A percentile compares a stretch with the other conserved stretches of the same genome.
Conservation (phyloP, 2,329 filamentous ascomycete genomes). For the Penicillium crustosum region DNA sequence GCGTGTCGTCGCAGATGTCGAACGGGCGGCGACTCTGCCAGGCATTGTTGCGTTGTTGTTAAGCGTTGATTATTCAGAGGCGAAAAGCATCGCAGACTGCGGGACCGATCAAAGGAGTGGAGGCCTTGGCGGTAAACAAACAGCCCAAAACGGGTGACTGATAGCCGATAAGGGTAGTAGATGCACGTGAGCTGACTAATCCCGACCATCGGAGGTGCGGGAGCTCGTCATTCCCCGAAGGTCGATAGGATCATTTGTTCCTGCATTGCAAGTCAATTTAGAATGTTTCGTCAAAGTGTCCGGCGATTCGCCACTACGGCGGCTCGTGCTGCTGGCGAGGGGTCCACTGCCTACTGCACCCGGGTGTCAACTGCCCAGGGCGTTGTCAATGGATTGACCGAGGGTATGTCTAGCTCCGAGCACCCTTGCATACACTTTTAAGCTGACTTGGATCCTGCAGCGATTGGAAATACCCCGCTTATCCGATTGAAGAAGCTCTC, state of each 20-base stretch:
- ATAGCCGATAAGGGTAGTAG: slow-evolving; percentile 10
- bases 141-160: slow-evolving; percentile 38
- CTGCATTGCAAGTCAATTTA: slow-evolving; percentile 22
- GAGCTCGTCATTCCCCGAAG: slow-evolving; percentile 8
- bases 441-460: slow-evolving; percentile 48
- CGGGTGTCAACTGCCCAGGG: slow-evolving; percentile 78
- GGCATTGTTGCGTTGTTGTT: slow-evolving; percentile 36
- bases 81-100: slow-evolving; percentile 23
- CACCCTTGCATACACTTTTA: neutral
- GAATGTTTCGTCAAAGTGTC: slow-evolving; percentile 69
- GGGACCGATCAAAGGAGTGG: slow-evolving; percentile 19
- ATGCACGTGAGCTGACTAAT: slow-evolving; percentile 27
- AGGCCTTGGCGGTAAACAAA: slow-evolving; percentile 40
- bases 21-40: slow-evolving; percentile 41
- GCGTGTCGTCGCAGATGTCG: slow-evolving; percentile 38
- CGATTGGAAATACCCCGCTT: slow-evolving; percentile 95
- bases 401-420: slow-evolving; percentile 58
- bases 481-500: slow-evolving; percentile 88
- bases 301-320: slow-evolving; percentile 67
- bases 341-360: slow-evolving; percentile 61
- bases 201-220: slow-evolving; percentile 24
- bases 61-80: slow-evolving; percentile 16
- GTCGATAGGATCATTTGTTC: slow-evolving; percentile 5
- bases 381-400: slow-evolving; percentile 73
- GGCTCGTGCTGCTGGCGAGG: slow-evolving; percentile 52